A percentile compares a stretch with the other conserved stretches of the same genome.
Conservation (phyloP, 2,329 filamentous ascomycete species). For the Fusarium sp. region DNA sequence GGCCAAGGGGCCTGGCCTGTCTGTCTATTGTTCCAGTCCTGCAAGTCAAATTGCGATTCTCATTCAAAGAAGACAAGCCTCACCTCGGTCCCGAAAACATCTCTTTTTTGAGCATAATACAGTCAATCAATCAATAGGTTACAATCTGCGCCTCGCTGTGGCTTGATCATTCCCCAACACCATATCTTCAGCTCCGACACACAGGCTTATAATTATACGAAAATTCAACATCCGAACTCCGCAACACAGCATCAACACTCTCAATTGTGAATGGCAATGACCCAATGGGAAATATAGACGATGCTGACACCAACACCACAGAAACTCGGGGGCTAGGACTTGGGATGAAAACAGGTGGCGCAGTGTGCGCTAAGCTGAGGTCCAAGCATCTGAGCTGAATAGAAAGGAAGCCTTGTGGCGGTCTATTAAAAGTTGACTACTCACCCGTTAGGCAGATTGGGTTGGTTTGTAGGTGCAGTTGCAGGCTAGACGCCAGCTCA, state of each 20-base stretch:
- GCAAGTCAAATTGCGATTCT: too few species aligned
- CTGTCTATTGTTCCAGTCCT: too few species aligned
- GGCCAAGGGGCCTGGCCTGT: too few species aligned
- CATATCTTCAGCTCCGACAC: neutral
- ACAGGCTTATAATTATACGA: conserved; percentile 1
- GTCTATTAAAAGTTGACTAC: conserved; percentile 26
- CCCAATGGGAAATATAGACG: neutral
- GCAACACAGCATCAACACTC: neutral
- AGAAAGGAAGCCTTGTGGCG: conserved; percentile 8
- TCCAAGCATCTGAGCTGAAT: neutral
- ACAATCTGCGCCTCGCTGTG: conserved; percentile 5
- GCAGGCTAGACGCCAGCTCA: too few species aligned
- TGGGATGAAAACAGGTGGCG: conserved; percentile 5
- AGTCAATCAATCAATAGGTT: neutral
- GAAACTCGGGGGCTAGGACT: neutral
- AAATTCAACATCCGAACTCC: neutral
- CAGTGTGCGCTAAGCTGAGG: neutral
- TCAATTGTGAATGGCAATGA: too few species aligned
- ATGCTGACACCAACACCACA: neutral
- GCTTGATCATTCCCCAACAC: neutral
- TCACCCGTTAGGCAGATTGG: conserved; percentile 16
- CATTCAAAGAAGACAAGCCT: neutral
- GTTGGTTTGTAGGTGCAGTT: too few species aligned
- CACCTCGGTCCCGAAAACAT: neutral
- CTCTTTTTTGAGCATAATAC: too few species aligned